phyloP scores from a whole-genome alignment of 179 eudicot species.

The Heliamphora pulchella region DNA sequence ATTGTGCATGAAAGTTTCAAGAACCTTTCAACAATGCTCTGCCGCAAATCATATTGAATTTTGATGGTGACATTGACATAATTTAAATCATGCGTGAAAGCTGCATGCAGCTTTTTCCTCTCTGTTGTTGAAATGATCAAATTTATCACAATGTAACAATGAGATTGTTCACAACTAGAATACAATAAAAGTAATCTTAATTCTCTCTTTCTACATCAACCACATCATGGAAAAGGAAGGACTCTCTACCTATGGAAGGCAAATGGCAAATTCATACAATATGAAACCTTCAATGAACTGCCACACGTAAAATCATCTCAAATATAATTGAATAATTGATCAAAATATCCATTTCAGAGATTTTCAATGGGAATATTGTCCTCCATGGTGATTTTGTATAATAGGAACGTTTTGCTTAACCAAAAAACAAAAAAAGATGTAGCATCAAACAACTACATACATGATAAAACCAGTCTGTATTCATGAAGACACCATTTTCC shows the following conservation, averaged over 20 bases:
- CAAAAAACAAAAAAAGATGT: too few relatives aligned
- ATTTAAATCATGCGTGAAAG: not conserved
- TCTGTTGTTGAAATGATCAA: not conserved
- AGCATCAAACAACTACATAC: too few relatives aligned
- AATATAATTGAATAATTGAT: too few relatives aligned
- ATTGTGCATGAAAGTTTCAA: not conserved
- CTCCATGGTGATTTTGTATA: not conserved
- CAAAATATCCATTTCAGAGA: too few relatives aligned
- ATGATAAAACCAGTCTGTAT: not conserved
- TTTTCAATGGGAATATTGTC: not conserved
- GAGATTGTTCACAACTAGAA: not conserved
- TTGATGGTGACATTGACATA: not conserved
- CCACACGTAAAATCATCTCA: too few relatives aligned
- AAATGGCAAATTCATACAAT: not conserved
- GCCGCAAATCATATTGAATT: not conserved
- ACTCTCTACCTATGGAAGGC: not conserved
- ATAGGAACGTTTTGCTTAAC: not conserved
- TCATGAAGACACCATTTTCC: not conserved
- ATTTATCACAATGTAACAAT: not conserved
- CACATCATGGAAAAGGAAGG: not conserved
- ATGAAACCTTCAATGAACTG: too few relatives aligned
- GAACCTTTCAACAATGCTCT: not conserved
- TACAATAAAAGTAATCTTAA: not conserved
- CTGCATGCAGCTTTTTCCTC: slow-evolving; percentile 3
- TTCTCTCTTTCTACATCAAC: not conserved